phyloP scores from a whole-genome alignment of 1,284 basidiomycete genomes.

The Malassezia nana region DNA sequence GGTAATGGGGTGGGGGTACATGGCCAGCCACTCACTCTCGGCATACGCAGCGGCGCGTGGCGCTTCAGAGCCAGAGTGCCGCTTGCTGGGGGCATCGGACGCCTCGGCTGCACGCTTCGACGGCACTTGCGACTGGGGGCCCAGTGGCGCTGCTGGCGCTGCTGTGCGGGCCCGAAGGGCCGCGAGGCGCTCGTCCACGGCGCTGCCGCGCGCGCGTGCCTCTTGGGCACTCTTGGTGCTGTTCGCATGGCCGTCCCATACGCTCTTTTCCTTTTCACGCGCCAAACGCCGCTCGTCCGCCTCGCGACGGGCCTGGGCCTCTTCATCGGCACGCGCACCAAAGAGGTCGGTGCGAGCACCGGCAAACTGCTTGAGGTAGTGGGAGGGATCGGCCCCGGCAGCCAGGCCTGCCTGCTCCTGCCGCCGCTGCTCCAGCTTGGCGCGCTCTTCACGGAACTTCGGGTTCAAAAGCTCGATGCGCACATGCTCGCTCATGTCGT shows the following conservation, averaged over 20 bases:
- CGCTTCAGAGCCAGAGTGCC: not conserved
- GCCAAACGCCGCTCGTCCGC: slow-evolving; percentile 32
- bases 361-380: slow-evolving; percentile 38
- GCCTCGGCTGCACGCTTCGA: slow-evolving; percentile 12
- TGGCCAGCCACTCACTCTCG: slow-evolving; percentile 33
- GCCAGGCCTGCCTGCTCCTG: slow-evolving; percentile 40
- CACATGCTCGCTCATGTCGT: slow-evolving; percentile 94
- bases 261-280: slow-evolving; percentile 41
- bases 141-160: not conserved
- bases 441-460: slow-evolving; percentile 51
- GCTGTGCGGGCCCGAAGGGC: slow-evolving; percentile 18
- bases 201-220: slow-evolving; percentile 17
- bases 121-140: slow-evolving; percentile 15
- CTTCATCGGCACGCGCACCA: slow-evolving; percentile 32
- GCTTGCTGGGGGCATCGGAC: slow-evolving; percentile 1
- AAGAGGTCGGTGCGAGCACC: slow-evolving; percentile 35
- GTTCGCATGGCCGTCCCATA: slow-evolving; percentile 45
- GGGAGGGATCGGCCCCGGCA: slow-evolving; percentile 40
- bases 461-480: slow-evolving; percentile 96
- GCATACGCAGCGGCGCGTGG: slow-evolving; percentile 18
- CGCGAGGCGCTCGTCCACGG: slow-evolving; percentile 28
- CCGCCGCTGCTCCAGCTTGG: slow-evolving; percentile 36
- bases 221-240: slow-evolving; percentile 28
- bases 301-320: slow-evolving; percentile 27
- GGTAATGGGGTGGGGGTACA: slow-evolving; percentile 28